Conservation (phyloP, 148 eudicot genomes). For the Cornus suecica region DNA sequence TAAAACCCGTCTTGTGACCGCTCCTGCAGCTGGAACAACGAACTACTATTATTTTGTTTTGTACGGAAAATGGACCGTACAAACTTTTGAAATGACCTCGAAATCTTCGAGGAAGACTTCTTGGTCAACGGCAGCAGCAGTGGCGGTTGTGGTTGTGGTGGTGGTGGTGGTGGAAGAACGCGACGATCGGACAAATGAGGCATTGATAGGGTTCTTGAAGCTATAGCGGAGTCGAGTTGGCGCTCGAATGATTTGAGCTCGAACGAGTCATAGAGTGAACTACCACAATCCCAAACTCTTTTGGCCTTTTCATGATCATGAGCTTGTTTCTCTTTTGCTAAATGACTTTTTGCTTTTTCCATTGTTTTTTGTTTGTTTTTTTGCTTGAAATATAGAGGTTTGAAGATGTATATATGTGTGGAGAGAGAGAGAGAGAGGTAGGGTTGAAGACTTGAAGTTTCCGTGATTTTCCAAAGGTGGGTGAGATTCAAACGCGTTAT, state of each 20-base stretch:
- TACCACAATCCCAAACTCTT: constrained; percentile 71
- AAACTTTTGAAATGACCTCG: constrained; percentile 62
- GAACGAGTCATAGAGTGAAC: constrained; percentile 84
- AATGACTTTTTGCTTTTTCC: constrained; percentile 8
- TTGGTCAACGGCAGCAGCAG: constrained; percentile 6
- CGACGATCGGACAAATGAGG: constrained; percentile 58
- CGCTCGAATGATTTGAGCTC: constrained; percentile 63
- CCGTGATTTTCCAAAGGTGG: not conserved
- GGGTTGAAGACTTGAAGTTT: not conserved
- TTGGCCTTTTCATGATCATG: not conserved
- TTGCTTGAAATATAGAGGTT: not conserved
- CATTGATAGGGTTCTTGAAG: constrained; percentile 73
- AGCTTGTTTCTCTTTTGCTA: constrained; percentile 1
- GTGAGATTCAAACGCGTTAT: not conserved
- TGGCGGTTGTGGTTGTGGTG: constrained; percentile 16
- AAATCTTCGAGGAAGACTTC: constrained; percentile 45
- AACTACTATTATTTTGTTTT: constrained; percentile 6
- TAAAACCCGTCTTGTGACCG: constrained; percentile 20
- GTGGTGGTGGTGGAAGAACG: constrained; percentile 12
- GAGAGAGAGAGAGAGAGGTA: not conserved
- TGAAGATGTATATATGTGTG: not conserved
- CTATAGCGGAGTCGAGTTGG: constrained; percentile 72
- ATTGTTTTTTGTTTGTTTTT: not conserved
- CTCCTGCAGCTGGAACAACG: constrained; percentile 11
- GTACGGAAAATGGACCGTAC: constrained; percentile 55